Conservation (phyloP, 2,329 filamentous ascomycete genomes). For the Colletotrichum viniferum region DNA sequence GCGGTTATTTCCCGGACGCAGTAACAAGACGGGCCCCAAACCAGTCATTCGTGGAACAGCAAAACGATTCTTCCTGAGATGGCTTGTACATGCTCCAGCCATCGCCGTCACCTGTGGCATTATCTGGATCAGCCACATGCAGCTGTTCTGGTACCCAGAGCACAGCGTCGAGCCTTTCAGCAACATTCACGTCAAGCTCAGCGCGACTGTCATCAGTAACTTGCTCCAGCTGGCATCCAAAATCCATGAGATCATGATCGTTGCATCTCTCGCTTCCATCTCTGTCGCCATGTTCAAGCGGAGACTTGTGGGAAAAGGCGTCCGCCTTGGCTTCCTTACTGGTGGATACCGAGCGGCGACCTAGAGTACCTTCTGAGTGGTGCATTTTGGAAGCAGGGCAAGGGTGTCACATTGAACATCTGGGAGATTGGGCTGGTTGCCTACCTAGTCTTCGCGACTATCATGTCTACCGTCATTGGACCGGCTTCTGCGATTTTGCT, state of each 20-base stretch:
- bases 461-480: background rate
- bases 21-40: background rate
- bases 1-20: background rate
- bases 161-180: background rate
- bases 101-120: background rate
- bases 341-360: constrained; percentile 13
- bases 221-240: background rate
- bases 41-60: background rate
- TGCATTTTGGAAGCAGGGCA: background rate
- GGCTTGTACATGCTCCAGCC: background rate
- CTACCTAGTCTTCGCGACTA: background rate
- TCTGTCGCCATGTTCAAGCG: background rate
- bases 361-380: background rate
- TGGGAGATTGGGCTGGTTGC: background rate
- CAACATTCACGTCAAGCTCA: background rate
- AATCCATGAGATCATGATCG: background rate
- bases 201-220: background rate
- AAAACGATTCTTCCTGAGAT: background rate
- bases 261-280: constrained; percentile 2
- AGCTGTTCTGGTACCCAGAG: background rate
- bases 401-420: background rate
- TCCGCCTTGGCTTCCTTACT: constrained; percentile 4
- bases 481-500: constrained; percentile 8
- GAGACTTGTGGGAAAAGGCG: background rate
- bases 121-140: background rate